Evolutionary conservation across 2,329 filamentous ascomycete species (phyloP), one percentile per base, ranked within the genome.

Genomic region (Aspergillus fijiensis): DNA sequence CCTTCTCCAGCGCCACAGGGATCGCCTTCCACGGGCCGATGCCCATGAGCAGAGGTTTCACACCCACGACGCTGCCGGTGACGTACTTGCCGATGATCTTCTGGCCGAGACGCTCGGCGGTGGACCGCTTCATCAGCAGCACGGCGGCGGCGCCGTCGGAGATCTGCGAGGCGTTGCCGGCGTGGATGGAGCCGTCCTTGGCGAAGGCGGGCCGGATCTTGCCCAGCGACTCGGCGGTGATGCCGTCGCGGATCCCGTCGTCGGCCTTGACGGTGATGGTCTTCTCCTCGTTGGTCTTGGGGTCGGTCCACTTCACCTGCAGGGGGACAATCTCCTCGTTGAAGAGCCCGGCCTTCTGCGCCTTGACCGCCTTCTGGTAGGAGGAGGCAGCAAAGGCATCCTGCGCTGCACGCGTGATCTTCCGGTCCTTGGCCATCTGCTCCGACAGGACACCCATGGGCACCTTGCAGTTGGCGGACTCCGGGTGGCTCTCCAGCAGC

Each of bases 11-110:
- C 4, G 91, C 93, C 74, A 93, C 90, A 65, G 95, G 95, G 72
- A 99, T 98, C 59, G 95, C 93, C 79, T 93, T 93, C 87, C 92
- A 96, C 54, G 95, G 95, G 1, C 95, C 95, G 67, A 96, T 84
- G 64, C 95, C 95, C 95, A 99, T 98, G 68, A 98, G 88, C 59
- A 97, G 85, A 48, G 95, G 95, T 73, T 91, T 87, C 60, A 98
- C 92, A 68, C 95, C 95, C 51, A 94, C 92, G 55, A 97, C 82
- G 60, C 89, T 89, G 47, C 92, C 90, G 51, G 89, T 83, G 27
- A 97, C 92, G 76, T 89, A 97, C 83, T 97, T 98, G 77, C 94
- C 95, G 27, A 98, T 80, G 77, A 98, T 92, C 59, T 84, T 84
- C 82, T 97, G 94, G 60, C 91, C 91, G 16, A 98, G 89, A 67